Conservation (phyloP, 2,329 filamentous ascomycete genomes). For the Microsporum audouinii region DNA sequence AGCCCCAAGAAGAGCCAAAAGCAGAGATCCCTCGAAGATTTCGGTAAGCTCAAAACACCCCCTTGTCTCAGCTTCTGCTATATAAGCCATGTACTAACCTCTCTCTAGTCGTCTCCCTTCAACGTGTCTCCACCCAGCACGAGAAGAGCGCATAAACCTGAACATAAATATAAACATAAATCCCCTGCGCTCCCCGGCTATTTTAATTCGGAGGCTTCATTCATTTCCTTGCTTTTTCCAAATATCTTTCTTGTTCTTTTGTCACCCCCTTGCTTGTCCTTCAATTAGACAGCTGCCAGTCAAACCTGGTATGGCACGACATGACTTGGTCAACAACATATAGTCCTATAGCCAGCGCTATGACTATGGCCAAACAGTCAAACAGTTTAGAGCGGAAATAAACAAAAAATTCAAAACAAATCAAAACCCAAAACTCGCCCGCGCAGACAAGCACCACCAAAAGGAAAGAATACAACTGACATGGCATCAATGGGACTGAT, state of each 20-base stretch:
- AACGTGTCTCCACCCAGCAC: constrained; percentile 84
- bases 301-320: not conserved
- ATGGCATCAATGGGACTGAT: not conserved
- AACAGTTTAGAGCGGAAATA: not conserved
- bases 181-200: not conserved
- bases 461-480: not conserved
- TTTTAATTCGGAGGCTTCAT: not conserved
- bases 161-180: constrained; percentile 7
- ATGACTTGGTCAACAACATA: not conserved
- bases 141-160: constrained; percentile 63
- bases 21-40: constrained; percentile 79
- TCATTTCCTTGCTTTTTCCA: not conserved
- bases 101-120: constrained; percentile 64
- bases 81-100: constrained; percentile 4
- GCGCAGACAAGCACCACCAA: not conserved
- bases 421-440: not conserved
- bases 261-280: constrained; percentile 9
- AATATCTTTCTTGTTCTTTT: constrained; percentile 8
- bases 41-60: constrained; percentile 49
- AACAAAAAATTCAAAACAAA: not conserved
- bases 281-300: constrained; percentile 2
- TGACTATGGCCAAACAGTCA: not conserved
- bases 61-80: constrained; percentile 1
- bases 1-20: constrained; percentile 71
- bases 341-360: not conserved